Base-by-base conservation (phyloP, 116 monocot genomes). In the Cymodocea nodosa region DNA sequence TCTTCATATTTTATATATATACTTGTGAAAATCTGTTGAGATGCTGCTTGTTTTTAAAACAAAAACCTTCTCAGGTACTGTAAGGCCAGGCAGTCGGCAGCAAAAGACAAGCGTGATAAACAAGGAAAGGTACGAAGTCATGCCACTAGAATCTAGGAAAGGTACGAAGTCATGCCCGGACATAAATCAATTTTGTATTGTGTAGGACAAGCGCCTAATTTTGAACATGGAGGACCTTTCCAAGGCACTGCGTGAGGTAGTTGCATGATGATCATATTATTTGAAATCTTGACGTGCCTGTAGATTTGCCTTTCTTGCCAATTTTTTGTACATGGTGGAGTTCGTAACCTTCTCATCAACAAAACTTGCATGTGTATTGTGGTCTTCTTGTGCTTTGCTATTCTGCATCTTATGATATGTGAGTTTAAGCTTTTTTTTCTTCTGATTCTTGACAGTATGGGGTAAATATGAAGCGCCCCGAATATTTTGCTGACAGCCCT, bases 161-260 rank as follows among this genome's bases (percentile, higher is more conserved):
- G 90, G 97, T 97, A 60, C 23, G 15, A 62, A 20, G 56, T 16
- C 60, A 50, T 40, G 50, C 53, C 18, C 18, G 73, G 11, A 65
- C 52, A 60, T 70, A n/a, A 40, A 35, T 44, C 44, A 10, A 6
- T 44, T 44, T 7, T 56, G 39, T 75, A n/a, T 55, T 68, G 6
- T 68, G 6, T 77, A 97, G 97, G 97, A 97, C 60, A 97, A 87
- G 72, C 85, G 91, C 30, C 76, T 97, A 68, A 82, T 97, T 25
- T 80, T 97, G 77, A 91, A 88, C 59, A 91, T 97, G 85, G 91
- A 97, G 23, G 97, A 97, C 80, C 87, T 97, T 64, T 90, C 97
- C 17, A 97, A 88, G 78, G 87, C 91, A 23, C 69, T 97, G 37
- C 83, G 81, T 65, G 91, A 97, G 85, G 97, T 88, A 83, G 79